Evolutionary conservation across 331 rosid species (phyloP), one percentile per base, ranked within the genome.

Genomic region (Rosa hybrid): DNA sequence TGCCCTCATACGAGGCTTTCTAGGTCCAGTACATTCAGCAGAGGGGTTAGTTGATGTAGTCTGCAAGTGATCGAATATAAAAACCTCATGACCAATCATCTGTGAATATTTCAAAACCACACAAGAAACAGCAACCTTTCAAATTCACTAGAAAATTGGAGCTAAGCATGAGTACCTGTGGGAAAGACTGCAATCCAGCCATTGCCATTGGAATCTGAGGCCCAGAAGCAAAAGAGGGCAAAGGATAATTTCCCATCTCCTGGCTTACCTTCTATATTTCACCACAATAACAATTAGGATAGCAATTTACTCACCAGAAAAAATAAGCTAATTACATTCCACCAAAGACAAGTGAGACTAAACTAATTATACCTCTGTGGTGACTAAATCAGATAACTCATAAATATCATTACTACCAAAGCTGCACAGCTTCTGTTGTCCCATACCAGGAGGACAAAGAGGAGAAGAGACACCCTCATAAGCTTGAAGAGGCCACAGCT

Each of bases 1-100:
- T 4, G 86, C 86, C 60, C 86, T 79, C 30, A 17, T 64, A 56
- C 76, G 84, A 69, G 84, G 86, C 64, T 76, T 83, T 70, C 56
- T 77, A 14, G 64, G 51, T 60, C 80, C 69, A 79, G 12, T 42
- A 80, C 64, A 83, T 39, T 80, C 78, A 68, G 25, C 48, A 49
- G 48, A 59, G 23, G 82, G 63, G 21, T 27, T 16, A 53, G 59
- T 30, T 64, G 81, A 77, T 20, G 71, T 56, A 17, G 25, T 50
- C 86, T 78, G 74, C 64, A 72, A 65, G 0, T 53, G 38, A 51
- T 34, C 2, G 46, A 53, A 16, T 67, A 25, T n/a, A 64, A 12
- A 63, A 77, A 27, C 46, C 13, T n/a, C 7, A 6, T 8, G 6
- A 51, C 9, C 49, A 78, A 20, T 39, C 51, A 68, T 49, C 4